phyloP scores from a whole-genome alignment of 495 filamentous ascomycete species.

The Neurospora hispaniola region DNA sequence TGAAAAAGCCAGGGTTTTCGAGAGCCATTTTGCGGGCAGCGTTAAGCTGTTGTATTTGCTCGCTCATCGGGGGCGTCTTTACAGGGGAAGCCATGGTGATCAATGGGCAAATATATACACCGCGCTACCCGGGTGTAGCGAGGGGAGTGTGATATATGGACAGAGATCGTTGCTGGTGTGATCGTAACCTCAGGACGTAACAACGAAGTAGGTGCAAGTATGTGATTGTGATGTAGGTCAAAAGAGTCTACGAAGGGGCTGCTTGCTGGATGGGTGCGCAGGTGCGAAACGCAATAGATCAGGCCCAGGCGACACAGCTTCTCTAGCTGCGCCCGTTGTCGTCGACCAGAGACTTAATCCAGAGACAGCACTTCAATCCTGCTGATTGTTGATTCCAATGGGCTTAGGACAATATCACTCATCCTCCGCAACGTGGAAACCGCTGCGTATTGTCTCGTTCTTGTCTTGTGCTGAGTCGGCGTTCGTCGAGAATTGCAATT shows the following conservation, averaged over 20 bases:
- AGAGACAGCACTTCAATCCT: not conserved
- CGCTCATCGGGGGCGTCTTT: constrained; percentile 45
- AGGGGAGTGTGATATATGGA: not conserved
- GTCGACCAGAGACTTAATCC: not conserved
- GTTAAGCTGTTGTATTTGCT: constrained; percentile 76
- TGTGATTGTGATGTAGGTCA: not conserved
- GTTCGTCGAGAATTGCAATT: not conserved
- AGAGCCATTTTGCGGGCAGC: constrained; percentile 80
- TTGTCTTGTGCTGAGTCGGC: not conserved
- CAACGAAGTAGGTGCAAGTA: not conserved
- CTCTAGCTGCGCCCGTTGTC: not conserved
- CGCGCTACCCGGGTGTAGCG: not conserved
- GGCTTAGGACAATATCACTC: constrained; percentile 3
- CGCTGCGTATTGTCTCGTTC: not conserved
- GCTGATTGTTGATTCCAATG: constrained; percentile 3
- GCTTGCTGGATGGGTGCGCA: not conserved
- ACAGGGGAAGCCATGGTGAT: constrained; percentile 31
- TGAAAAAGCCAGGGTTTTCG: constrained; percentile 71
- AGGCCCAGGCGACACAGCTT: constrained; percentile 8
- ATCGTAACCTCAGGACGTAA: not conserved
- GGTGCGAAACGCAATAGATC: not conserved
- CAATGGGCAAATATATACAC: not conserved
- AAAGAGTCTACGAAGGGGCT: constrained; percentile 7
- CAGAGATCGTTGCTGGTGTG: not conserved
- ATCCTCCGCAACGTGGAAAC: constrained; percentile 13